Conservation (phyloP, 495 filamentous ascomycete species). For the Bryoglossum gracile region DNA sequence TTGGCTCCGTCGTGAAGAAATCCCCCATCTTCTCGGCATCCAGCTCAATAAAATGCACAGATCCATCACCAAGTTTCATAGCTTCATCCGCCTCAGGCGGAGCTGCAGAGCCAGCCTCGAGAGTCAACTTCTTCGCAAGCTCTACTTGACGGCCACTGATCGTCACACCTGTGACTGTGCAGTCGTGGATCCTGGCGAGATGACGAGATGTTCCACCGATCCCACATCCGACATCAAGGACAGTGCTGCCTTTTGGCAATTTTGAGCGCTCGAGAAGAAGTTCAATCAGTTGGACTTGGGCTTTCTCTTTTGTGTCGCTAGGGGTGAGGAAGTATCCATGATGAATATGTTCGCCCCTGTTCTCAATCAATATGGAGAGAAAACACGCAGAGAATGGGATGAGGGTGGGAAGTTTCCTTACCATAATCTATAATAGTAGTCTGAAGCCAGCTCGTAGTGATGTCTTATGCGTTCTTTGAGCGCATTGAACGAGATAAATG, state of each 20-base stretch:
- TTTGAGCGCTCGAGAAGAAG: slow-evolving; percentile 41
- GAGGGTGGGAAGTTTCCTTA: too few species aligned
- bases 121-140: slow-evolving; percentile 38
- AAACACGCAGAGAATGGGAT: too few species aligned
- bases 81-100: slow-evolving; percentile 12
- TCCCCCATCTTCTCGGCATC: slow-evolving; percentile 53
- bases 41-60: slow-evolving; percentile 45
- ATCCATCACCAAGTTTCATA: slow-evolving; percentile 33
- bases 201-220: slow-evolving; percentile 48
- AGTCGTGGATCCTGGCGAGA: slow-evolving; percentile 39
- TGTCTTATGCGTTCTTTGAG: slow-evolving; percentile 51
- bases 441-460: slow-evolving; percentile 52
- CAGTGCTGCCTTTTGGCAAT: slow-evolving; percentile 26
- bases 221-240: slow-evolving; percentile 52
- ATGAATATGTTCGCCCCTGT: slow-evolving; percentile 55
- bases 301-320: slow-evolving; percentile 41
- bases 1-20: slow-evolving; percentile 31
- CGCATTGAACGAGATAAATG: slow-evolving; percentile 44
- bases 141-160: slow-evolving; percentile 49
- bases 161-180: slow-evolving; percentile 47
- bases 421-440: slow-evolving; percentile 47
- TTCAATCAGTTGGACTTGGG: slow-evolving; percentile 43
- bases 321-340: slow-evolving; percentile 46
- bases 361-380: neutral
- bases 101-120: slow-evolving; percentile 24